phyloP scores from a whole-genome alignment of 768 basidiomycete species.

The Macrolepiota dolichaula region DNA sequence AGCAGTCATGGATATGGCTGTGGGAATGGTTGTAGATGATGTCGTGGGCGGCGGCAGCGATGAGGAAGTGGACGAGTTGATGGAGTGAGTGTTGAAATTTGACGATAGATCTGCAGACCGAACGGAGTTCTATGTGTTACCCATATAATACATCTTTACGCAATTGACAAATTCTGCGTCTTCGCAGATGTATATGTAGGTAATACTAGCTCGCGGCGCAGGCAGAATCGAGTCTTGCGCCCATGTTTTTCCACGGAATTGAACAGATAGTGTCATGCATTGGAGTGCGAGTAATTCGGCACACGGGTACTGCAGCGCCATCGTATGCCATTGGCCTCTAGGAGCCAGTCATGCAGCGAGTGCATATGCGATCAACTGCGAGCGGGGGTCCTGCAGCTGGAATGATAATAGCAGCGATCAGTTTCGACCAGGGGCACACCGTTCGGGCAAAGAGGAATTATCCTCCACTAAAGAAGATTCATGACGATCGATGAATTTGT shows the following conservation, averaged over 20 bases:
- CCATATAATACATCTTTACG: not conserved
- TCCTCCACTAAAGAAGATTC: too few relatives aligned
- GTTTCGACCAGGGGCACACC: constrained; percentile 62
- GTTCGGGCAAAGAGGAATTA: constrained; percentile 65
- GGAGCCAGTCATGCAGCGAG: not conserved
- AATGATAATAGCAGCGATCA: constrained; percentile 74
- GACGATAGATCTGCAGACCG: not conserved
- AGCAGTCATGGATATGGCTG: constrained; percentile 61
- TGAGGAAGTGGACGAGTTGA: constrained; percentile 49
- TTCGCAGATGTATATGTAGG: not conserved
- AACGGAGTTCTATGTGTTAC: not conserved
- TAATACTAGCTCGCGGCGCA: not conserved
- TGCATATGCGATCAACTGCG: too few relatives aligned
- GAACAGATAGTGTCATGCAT: not conserved
- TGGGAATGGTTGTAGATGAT: constrained; percentile 58
- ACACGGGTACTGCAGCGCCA: too few relatives aligned
- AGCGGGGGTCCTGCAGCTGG: too few relatives aligned
- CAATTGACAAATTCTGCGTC: not conserved
- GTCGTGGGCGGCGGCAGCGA: constrained; percentile 34
- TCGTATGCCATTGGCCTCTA: not conserved
- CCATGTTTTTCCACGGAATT: not conserved
- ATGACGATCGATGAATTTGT: constrained; percentile 56
- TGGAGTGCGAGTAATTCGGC: not conserved
- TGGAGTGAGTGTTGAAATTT: constrained; percentile 22
- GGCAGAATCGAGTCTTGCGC: not conserved